phyloP scores from a whole-genome alignment of 1,284 basidiomycete species.

The Porogramme epimiltina region DNA sequence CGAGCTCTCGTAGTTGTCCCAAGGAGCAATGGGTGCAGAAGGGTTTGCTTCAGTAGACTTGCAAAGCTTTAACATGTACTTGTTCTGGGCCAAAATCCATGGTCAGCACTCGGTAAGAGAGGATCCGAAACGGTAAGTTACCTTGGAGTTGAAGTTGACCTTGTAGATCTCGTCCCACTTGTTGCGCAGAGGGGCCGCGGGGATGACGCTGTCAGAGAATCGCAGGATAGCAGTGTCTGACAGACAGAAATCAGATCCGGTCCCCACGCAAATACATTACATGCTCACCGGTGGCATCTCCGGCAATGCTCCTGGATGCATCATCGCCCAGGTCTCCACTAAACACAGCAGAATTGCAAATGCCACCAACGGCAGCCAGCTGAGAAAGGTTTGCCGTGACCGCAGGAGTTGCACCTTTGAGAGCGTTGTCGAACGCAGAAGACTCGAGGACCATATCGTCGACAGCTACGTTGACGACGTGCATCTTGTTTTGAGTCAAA shows the following conservation, averaged over 20 bases:
- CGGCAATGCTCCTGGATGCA: constrained; percentile 47
- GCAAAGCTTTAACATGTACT: constrained; percentile 54
- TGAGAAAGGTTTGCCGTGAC: constrained; percentile 26
- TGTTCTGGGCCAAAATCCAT: constrained; percentile 39
- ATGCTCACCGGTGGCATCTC: constrained; percentile 60
- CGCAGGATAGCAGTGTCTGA: constrained; percentile 57
- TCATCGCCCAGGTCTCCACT: constrained; percentile 38
- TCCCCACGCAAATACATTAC: not conserved
- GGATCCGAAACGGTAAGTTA: not conserved
- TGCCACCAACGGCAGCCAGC: constrained; percentile 45
- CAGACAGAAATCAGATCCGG: not conserved
- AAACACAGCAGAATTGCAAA: constrained; percentile 63
- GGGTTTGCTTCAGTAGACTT: constrained; percentile 15
- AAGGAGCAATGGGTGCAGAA: constrained; percentile 27
- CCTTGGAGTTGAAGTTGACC: constrained; percentile 56
- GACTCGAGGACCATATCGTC: constrained; percentile 41
- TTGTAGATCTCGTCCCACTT: constrained; percentile 37
- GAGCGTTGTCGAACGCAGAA: constrained; percentile 2
- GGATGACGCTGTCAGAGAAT: constrained; percentile 45
- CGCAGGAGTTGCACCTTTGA: constrained; percentile 4
- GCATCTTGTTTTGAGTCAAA: constrained; percentile 53
- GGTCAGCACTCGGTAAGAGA: not conserved
- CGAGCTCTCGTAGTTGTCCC: constrained; percentile 33
- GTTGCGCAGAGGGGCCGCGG: constrained; percentile 29
- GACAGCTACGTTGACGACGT: constrained; percentile 37